Evolutionary conservation across 805 yeast species (phyloP), one percentile per base, ranked within the genome.

Genomic region (Lachancea kluyveri): DNA sequence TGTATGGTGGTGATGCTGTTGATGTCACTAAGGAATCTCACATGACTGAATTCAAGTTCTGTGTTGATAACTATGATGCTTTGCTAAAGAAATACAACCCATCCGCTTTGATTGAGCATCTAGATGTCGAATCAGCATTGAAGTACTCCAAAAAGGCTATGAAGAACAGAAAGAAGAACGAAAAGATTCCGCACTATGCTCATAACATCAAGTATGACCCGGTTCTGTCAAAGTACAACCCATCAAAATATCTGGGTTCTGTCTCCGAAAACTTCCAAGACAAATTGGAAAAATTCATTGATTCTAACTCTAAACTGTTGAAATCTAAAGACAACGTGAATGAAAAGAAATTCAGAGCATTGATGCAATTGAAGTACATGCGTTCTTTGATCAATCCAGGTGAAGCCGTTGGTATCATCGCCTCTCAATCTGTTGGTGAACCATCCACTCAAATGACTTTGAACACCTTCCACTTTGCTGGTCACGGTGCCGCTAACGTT

Each of bases 401-500:
- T 58, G 99, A 92, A 61, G 77, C 96, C 31, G 97, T 92, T 34
- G 99, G 99, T 64, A 88, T 92, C 53, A 80, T 94, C 64, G 99
- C 98, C 6, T 82, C 96, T 14, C 97, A 92, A 65, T 87, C 96
- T 33, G 79, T 92, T 59, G 99, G 99, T 64, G 99, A 92, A 64
- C 99, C 99, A 31, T 86, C 96, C 4, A 92, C 99, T 3, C 99
- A 92, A 68, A 92, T 92, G 99, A 92, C 99, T 11, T 74, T 85
- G 52, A 85, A 85, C 60, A 85, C 95, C 28, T 85, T 85, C 85
- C 95, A 92, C 69, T 92, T 92, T 55, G 99, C 99, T 50, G 99
- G 99, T 60, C 98, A 94, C 67, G 99, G 99, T 77, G 99, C 98
- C 37, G 98, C 98, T 27, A 92, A 92, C 64, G 99, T 92, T 43